Conservation (phyloP, 176 grass and related monocot genomes). For the Juncus effusus region DNA sequence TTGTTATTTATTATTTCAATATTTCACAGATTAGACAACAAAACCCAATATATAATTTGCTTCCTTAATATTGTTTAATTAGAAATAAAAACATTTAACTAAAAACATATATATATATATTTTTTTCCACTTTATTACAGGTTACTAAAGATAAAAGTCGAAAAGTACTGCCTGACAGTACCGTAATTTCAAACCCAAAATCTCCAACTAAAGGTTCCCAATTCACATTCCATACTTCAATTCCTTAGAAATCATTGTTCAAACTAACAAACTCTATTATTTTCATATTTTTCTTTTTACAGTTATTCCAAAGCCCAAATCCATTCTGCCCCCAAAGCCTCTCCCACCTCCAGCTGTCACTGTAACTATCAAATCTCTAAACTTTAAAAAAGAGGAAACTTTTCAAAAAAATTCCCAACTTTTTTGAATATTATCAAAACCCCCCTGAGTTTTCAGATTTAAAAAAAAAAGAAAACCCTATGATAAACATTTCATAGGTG, state of each 20-base stretch:
- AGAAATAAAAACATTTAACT: too few species aligned
- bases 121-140: neutral
- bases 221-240: slow-evolving; percentile 3
- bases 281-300: slow-evolving; percentile 33
- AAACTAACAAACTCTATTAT: neutral
- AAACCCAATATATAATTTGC: neutral
- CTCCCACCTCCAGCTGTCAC: slow-evolving; percentile 20
- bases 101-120: too few species aligned
- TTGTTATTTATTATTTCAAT: too few species aligned
- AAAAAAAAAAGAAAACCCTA: neutral
- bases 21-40: too few species aligned
- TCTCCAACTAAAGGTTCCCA: slow-evolving; percentile 10
- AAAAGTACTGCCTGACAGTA: slow-evolving; percentile 2
- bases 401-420: neutral
- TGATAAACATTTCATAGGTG: too few species aligned
- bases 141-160: neutral
- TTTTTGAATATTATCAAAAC: too few species aligned
- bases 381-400: neutral
- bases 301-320: slow-evolving; percentile 42
- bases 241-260: too few species aligned
- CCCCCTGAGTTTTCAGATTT: neutral
- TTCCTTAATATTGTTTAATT: too few species aligned
- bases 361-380: slow-evolving; percentile 38
- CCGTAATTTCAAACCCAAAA: slow-evolving; percentile 6
- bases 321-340: slow-evolving; percentile 33